A percentile compares a stretch with the other conserved stretches of the same genome.
Conservation (phyloP, 495 filamentous ascomycete genomes). For the Penicillium lividum region DNA sequence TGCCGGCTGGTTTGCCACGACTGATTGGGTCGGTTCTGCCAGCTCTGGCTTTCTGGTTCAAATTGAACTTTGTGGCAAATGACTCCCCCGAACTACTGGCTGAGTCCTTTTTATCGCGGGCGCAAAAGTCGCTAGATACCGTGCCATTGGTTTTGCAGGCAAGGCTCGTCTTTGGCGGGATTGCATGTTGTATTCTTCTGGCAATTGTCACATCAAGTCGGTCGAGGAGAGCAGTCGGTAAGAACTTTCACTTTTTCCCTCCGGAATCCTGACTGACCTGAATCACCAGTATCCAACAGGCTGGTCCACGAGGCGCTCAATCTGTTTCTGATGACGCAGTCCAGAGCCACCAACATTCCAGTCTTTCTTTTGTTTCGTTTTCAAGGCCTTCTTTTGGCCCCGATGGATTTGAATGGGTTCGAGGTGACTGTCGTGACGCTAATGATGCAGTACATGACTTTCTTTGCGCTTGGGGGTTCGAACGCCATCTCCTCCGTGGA, state of each 20-base stretch:
- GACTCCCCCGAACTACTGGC: slow-evolving; percentile 84
- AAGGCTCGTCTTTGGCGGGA: slow-evolving; percentile 47
- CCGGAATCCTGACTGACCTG: slow-evolving; percentile 6
- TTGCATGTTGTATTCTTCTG: slow-evolving; percentile 45
- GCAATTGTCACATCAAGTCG: slow-evolving; percentile 16
- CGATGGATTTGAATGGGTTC: slow-evolving; percentile 44
- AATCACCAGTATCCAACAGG: slow-evolving; percentile 15
- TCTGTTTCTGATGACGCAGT: slow-evolving; percentile 84
- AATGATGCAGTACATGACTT: slow-evolving; percentile 71
- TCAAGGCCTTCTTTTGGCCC: slow-evolving; percentile 53
- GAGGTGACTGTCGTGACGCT: slow-evolving; percentile 65
- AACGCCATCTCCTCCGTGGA: slow-evolving; percentile 92
- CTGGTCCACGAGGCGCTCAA: slow-evolving; percentile 67
- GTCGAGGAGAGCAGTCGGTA: slow-evolving; percentile 13
- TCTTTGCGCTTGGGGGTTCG: slow-evolving; percentile 88
- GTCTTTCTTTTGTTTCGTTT: slow-evolving; percentile 74
- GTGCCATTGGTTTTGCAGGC: slow-evolving; percentile 50
- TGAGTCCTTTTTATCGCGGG: slow-evolving; percentile 48
- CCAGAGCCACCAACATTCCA: slow-evolving; percentile 77
- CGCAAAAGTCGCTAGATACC: slow-evolving; percentile 49
- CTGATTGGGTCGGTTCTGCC: slow-evolving; percentile 26
- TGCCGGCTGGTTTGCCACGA: slow-evolving; percentile 27
- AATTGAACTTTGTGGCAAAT: slow-evolving; percentile 74
- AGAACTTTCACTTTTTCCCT: slow-evolving; percentile 8
- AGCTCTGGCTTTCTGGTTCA: slow-evolving; percentile 72